These are phyloP conservation scores for Massarina eburnea DNA, from an alignment of 2,329 filamentous ascomycete species.

Conservation along the genomic window DNA sequence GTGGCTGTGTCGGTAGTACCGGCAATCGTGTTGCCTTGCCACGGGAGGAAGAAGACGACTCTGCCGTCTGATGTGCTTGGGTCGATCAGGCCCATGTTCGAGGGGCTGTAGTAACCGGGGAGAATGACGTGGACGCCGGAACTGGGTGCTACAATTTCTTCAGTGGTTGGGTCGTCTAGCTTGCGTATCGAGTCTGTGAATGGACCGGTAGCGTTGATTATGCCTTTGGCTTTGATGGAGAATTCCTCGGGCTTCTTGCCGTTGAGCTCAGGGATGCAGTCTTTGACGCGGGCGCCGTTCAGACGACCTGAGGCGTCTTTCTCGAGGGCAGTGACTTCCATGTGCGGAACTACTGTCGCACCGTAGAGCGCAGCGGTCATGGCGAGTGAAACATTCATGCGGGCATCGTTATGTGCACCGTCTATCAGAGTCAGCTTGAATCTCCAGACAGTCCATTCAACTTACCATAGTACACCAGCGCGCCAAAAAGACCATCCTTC, in stretches of 20 bases:
- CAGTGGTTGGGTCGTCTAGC: constrained; percentile 72
- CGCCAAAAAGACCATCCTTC: constrained; percentile 74
- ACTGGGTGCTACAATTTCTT: constrained; percentile 81
- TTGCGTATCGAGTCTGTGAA: constrained; percentile 85
- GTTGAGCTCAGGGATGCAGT: constrained; percentile 67
- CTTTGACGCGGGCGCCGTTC: constrained; percentile 72
- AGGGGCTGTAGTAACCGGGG: constrained; percentile 82
- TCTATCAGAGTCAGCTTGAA: constrained; percentile 53
- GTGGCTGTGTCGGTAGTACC: constrained; percentile 83
- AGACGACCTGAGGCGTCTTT: constrained; percentile 74
- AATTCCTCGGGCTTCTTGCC: constrained; percentile 66
- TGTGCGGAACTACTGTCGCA: constrained; percentile 78
- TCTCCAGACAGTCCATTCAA: not conserved
- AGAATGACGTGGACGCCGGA: constrained; percentile 86
- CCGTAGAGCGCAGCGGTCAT: constrained; percentile 90
- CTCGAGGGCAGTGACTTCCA: constrained; percentile 74
- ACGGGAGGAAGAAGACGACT: constrained; percentile 91
- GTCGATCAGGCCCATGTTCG: constrained; percentile 85
- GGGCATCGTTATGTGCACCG: constrained; percentile 87
- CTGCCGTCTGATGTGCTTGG: constrained; percentile 83
- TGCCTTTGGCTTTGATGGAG: constrained; percentile 72
- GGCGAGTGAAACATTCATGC: constrained; percentile 87
- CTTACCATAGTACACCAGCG: constrained; percentile 79
- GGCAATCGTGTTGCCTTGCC: constrained; percentile 91
- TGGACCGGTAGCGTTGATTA: constrained; percentile 87